Base-by-base conservation (phyloP, 2,329 filamentous ascomycete genomes). In the Zymoseptoria passerinii region DNA sequence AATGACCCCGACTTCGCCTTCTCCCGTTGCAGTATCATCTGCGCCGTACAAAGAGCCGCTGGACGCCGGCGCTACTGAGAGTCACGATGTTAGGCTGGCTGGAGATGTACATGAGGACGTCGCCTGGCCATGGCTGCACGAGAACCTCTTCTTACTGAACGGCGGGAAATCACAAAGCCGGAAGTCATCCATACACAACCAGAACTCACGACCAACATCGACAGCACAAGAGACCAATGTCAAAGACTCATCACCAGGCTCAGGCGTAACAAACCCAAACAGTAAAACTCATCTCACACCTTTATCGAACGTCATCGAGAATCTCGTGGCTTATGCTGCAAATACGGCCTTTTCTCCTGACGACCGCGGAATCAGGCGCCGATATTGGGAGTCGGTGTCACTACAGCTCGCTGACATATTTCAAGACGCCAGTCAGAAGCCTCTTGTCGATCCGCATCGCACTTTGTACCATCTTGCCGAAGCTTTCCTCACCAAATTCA, bases 341-440 rank as follows among this genome's bases (percentile, higher is more conserved):
- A 57, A 53, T 28, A 61, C 57, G 8, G 61, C 61, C 23, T 58
- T 60, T 29, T 18, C 53, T 18, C 53, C 61, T 2, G 59, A 63
- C 19, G 58, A 62, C 27, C 35, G 49, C 5, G 8, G 19, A 9
- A 55, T 55, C 4, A 28, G 55, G 18, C 40, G 58, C 16, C 50
- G 50, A 19, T 58, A 60, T 52, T 63, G 61, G 61, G 61, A 60
- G 50, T 59, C 57, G 1, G 35, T 60, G 4, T 61, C 59, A 18
- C 58, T 58, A 13, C 61, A 61, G 48, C 55, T 63, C 2, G 53
- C 61, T 7, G 60, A 60, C 50, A 54, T 63, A 19, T 52, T 52
- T 23, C 23, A 29, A 23, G 50, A 28, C 23, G 13, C 28, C 50
- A 52, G 23, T 52, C 16, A 28, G 3, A 18, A 8, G 13, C 20